These are phyloP conservation scores for Fusarium equiseti DNA, from an alignment of 2,329 filamentous ascomycete species.

Conservation along the genomic window DNA sequence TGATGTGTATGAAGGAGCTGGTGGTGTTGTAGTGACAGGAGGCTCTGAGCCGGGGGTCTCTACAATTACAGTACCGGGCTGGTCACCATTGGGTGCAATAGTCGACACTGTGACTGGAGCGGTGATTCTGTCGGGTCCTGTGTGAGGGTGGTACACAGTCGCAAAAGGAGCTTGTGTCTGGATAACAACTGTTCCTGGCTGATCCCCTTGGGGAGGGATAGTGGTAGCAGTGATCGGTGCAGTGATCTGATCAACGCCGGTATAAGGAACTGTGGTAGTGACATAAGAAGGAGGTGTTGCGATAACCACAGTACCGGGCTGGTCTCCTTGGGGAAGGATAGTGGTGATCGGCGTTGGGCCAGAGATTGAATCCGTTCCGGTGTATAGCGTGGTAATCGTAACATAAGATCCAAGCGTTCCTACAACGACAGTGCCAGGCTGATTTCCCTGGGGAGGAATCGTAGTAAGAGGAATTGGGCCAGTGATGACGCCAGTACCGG, in stretches of 20 bases:
- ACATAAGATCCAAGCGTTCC: conserved; percentile 23
- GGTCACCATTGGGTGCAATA: conserved; percentile 15
- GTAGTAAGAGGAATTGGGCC: conserved; percentile 21
- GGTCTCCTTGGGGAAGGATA: conserved; percentile 1
- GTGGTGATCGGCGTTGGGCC: conserved; percentile 19
- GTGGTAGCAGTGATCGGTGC: conserved; percentile 22
- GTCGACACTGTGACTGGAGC: conserved; percentile 26
- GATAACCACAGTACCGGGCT: conserved; percentile 29
- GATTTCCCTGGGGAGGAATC: conserved; percentile 5
- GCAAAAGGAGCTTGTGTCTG: conserved; percentile 31
- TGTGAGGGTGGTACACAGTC: conserved; percentile 27
- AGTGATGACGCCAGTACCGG: conserved; percentile 15
- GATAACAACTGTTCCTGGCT: conserved; percentile 29
- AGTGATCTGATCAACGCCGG: conserved; percentile 23
- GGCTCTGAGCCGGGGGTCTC: conserved; percentile 28
- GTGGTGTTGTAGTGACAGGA: conserved; percentile 24
- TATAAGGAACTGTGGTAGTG: conserved; percentile 25
- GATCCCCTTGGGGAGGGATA: conserved; percentile 9
- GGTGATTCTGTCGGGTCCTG: conserved; percentile 20
- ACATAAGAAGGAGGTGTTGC: conserved; percentile 31
- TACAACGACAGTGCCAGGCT: conserved; percentile 25
- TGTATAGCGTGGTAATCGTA: conserved; percentile 10
- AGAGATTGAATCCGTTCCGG: conserved; percentile 13
- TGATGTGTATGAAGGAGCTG: conserved; percentile 21
- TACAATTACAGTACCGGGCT: conserved; percentile 32